A percentile compares a stretch with the other conserved stretches of the same genome.
Conservation (phyloP, 2,329 filamentous ascomycete genomes). For the Aspergillus phoenicis region DNA sequence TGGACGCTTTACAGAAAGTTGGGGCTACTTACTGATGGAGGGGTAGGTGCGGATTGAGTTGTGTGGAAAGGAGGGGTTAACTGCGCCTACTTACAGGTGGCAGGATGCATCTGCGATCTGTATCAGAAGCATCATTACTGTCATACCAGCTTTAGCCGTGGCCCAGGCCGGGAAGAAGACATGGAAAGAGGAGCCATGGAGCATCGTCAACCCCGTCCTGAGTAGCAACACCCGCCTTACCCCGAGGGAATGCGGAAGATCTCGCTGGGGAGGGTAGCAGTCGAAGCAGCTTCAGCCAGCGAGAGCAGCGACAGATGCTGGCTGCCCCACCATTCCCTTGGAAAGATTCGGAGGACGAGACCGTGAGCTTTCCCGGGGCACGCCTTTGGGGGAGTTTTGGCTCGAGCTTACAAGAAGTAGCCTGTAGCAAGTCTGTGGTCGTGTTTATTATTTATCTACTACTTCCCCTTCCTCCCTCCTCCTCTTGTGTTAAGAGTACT, state of each 20-base stretch:
- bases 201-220: background rate
- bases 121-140: background rate
- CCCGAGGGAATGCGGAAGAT: conserved; percentile 43
- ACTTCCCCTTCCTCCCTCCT: conserved; percentile 4
- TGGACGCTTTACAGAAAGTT: background rate
- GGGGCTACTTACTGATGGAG: background rate
- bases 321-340: conserved; percentile 41
- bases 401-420: conserved; percentile 19
- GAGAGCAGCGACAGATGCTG: conserved; percentile 28
- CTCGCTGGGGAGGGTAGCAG: conserved; percentile 34
- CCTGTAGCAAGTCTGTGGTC: background rate
- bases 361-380: conserved; percentile 33
- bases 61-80: background rate
- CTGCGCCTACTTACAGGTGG: background rate
- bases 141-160: background rate
- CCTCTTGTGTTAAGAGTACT: conserved; percentile 11
- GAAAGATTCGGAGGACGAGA: conserved; percentile 42
- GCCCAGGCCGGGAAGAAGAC: background rate
- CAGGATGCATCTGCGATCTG: background rate
- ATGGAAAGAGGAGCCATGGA: background rate
- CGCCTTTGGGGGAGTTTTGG: conserved; percentile 9
- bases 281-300: conserved; percentile 32
- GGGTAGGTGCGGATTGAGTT: background rate
- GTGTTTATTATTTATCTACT: conserved; percentile 10
- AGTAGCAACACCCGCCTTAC: conserved; percentile 28